Evolutionary conservation across 2,329 filamentous ascomycete genomes (phyloP).

Genomic region (Thelonectria rubi): DNA sequence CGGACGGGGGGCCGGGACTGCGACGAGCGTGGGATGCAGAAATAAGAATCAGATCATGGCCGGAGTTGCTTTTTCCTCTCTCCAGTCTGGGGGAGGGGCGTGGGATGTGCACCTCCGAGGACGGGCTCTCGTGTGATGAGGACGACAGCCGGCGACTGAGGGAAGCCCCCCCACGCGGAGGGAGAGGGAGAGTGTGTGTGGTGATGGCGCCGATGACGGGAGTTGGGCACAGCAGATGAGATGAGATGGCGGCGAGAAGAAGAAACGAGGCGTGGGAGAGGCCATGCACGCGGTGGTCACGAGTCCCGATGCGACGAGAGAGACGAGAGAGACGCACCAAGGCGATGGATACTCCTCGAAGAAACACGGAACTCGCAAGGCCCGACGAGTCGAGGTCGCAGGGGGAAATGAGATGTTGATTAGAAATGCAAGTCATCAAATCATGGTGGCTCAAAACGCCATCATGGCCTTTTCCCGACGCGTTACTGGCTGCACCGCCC

Average conservation of each 20-base stretch:
- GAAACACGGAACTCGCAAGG: too few relatives aligned
- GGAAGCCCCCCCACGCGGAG: background rate
- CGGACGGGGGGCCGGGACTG: background rate
- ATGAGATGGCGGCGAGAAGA: slow-evolving; percentile 1
- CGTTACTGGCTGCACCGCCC: background rate
- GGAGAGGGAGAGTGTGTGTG: background rate
- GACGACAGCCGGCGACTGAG: background rate
- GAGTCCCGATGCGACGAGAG: too few relatives aligned
- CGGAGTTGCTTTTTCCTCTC: background rate
- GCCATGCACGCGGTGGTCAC: too few relatives aligned
- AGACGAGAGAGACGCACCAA: too few relatives aligned
- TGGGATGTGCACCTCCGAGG: slow-evolving; percentile 4
- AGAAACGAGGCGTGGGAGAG: too few relatives aligned
- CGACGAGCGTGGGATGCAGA: background rate
- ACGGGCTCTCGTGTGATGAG: background rate
- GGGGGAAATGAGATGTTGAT: too few relatives aligned
- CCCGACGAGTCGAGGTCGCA: too few relatives aligned
- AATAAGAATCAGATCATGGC: background rate
- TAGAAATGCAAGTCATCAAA: too few relatives aligned
- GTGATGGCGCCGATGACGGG: slow-evolving; percentile 6
- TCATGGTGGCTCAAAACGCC: too few relatives aligned
- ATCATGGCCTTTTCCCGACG: background rate
- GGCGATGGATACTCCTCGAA: too few relatives aligned
- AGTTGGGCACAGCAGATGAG: background rate
- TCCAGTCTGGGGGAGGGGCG: background rate